Conservation (phyloP, 2,329 filamentous ascomycete genomes). For the Fusarium sp. region DNA sequence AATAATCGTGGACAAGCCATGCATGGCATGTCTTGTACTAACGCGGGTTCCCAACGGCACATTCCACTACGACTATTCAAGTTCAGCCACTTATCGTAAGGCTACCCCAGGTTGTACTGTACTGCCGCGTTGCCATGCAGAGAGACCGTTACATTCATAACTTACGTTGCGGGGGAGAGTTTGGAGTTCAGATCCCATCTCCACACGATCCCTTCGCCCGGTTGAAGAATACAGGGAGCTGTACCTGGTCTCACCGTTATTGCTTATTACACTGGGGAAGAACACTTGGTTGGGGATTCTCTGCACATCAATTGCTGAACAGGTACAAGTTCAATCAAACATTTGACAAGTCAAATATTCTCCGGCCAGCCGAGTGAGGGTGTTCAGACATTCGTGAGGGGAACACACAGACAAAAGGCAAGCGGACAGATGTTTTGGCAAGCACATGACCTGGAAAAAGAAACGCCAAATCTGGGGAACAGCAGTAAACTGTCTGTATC, state of each 20-base stretch:
- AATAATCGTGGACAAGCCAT: background rate
- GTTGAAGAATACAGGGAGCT: constrained; percentile 9
- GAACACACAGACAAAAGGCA: constrained; percentile 5
- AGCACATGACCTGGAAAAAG: constrained; percentile 5
- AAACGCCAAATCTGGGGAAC: constrained; percentile 22
- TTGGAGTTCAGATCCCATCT: constrained; percentile 37
- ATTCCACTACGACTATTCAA: background rate
- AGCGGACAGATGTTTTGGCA: background rate
- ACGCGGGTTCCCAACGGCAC: background rate
- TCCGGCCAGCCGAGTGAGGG: constrained; percentile 21
- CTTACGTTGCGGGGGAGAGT: constrained; percentile 40
- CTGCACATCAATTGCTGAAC: constrained; percentile 4
- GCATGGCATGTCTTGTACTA: background rate
- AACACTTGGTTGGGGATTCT: background rate
- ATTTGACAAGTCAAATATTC: constrained; percentile 6
- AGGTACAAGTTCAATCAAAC: constrained; percentile 4
- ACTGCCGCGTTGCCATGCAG: background rate
- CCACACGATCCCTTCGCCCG: constrained; percentile 46
- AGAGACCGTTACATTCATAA: background rate
- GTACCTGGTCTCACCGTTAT: constrained; percentile 29
- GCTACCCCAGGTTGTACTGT: constrained; percentile 24
- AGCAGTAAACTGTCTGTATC: background rate
- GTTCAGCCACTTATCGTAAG: constrained; percentile 24
- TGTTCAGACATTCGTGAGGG: constrained; percentile 16
- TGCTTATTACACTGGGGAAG: constrained; percentile 25